Percentiles rank a stretch among this genome's conserved stretches.
Evolutionary conservation across 768 basidiomycete species (phyloP).

Genomic region (Amanita pallidorosea): DNA sequence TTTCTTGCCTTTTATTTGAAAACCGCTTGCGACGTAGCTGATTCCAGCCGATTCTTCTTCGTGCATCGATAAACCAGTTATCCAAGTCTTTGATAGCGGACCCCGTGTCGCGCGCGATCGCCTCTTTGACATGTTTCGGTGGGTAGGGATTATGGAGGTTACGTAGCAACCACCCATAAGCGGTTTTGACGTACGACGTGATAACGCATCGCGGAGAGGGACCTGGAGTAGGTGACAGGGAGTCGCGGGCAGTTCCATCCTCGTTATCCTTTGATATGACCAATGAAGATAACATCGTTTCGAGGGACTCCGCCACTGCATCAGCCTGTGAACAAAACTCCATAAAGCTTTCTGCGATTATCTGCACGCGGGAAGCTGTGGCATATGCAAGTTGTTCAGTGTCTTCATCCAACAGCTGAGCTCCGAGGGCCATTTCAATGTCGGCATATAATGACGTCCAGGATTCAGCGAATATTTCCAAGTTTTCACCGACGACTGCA

Average conservation of each 20-base stretch:
- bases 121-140: background rate
- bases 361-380: background rate
- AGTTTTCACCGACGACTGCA: background rate
- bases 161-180: constrained; percentile 29
- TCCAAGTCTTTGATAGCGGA: constrained; percentile 19
- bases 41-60: constrained; percentile 47
- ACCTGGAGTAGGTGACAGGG: background rate
- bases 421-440: background rate
- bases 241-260: background rate
- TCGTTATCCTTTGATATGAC: background rate
- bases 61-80: constrained; percentile 35
- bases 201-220: background rate
- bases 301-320: background rate
- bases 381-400: background rate
- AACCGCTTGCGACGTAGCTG: constrained; percentile 22
- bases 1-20: constrained; percentile 19
- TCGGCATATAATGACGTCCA: background rate
- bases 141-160: constrained; percentile 19
- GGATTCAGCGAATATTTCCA: background rate
- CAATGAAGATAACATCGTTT: background rate
- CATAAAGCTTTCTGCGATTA: background rate
- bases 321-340: background rate
- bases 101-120: background rate
- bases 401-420: background rate
- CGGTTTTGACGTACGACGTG: constrained; percentile 18